A percentile compares a stretch with the other conserved stretches of the same genome.
phyloP scores from a whole-genome alignment of 805 yeast genomes.

The Candida mattraensis region DNA sequence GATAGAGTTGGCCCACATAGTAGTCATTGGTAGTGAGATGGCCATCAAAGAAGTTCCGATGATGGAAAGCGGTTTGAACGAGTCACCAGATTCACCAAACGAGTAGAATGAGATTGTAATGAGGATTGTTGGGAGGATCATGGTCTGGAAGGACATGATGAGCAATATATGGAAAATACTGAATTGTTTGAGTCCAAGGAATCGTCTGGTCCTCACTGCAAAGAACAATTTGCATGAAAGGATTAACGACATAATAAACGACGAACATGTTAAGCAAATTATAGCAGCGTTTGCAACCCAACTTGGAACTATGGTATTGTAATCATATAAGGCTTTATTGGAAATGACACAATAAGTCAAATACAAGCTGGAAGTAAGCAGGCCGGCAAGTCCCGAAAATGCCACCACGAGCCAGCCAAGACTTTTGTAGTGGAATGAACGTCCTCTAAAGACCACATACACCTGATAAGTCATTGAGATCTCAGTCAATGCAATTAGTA shows the following conservation, averaged over 20 bases:
- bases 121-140: constrained; percentile 73
- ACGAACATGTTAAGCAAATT: constrained; percentile 67
- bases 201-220: constrained; percentile 73
- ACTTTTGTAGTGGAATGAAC: constrained; percentile 39
- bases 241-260: constrained; percentile 59
- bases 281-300: constrained; percentile 54
- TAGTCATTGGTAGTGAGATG: constrained; percentile 74
- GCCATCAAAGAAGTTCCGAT: constrained; percentile 63
- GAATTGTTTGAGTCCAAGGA: constrained; percentile 78
- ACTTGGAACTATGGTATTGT: constrained; percentile 19
- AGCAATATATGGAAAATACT: constrained; percentile 77
- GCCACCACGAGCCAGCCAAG: constrained; percentile 41
- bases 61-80: constrained; percentile 43
- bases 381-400: constrained; percentile 44
- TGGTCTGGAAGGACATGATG: constrained; percentile 79
- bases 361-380: constrained; percentile 59
- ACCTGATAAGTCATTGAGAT: constrained; percentile 70
- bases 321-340: constrained; percentile 33
- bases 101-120: constrained; percentile 53
- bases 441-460: constrained; percentile 64
- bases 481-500: constrained; percentile 63
- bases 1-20: constrained; percentile 84
- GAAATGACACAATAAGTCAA: constrained; percentile 50
- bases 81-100: constrained; percentile 33
- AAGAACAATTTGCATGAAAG: constrained; percentile 61